phyloP scores from a whole-genome alignment of 2,329 filamentous ascomycete genomes.

The Talaromyces sp. region DNA sequence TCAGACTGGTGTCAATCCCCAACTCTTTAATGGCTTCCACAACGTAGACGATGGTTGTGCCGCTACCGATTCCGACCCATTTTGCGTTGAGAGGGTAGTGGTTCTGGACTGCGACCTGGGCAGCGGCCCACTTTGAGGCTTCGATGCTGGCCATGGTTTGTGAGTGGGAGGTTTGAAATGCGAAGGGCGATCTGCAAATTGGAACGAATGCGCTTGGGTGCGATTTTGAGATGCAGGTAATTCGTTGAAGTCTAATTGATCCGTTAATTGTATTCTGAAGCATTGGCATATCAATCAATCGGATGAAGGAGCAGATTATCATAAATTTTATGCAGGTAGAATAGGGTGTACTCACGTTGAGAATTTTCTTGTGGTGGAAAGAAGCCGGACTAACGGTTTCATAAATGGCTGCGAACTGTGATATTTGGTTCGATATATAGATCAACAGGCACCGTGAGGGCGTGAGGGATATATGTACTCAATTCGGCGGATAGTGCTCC shows the following conservation, averaged over 20 bases:
- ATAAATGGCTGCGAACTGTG: not conserved
- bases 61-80: slow-evolving; percentile 63
- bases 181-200: not conserved
- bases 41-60: slow-evolving; percentile 65
- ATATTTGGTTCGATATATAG: not conserved
- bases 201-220: not conserved
- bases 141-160: slow-evolving; percentile 47
- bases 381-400: slow-evolving; percentile 3
- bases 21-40: slow-evolving; percentile 60
- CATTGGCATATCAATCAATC: not conserved
- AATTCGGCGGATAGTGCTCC: not conserved
- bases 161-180: not conserved
- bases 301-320: not conserved
- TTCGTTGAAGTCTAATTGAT: not conserved
- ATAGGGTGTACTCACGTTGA: slow-evolving; percentile 1
- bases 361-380: not conserved
- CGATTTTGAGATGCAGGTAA: not conserved
- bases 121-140: slow-evolving; percentile 58
- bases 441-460: not conserved
- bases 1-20: slow-evolving; percentile 48
- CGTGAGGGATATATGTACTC: not conserved
- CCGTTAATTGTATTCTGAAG: not conserved
- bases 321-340: not conserved
- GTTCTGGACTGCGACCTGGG: slow-evolving; percentile 55
- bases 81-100: slow-evolving; percentile 57